Evolutionary conservation across 257 asterid genomes (phyloP), one percentile per base, ranked within the genome.

Genomic region (Capsicum pubescens): DNA sequence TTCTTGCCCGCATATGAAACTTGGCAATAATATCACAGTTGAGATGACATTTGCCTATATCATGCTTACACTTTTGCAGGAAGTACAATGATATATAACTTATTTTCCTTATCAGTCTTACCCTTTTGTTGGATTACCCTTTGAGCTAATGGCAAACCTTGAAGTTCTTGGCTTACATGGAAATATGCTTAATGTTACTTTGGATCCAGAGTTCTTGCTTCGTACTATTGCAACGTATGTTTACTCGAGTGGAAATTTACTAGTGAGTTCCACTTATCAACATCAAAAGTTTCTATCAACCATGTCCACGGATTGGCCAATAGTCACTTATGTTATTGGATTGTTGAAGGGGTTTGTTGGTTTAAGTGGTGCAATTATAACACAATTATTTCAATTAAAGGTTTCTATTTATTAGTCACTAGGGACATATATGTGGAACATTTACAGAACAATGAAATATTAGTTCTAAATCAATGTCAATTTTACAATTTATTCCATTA

Each of bases 101-200:
- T 77, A 54, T 77, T 54, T 52, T 3, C 64, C 15, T 7, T 77
- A 8, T 14, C 54, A 39, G 16, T 50, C 64, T 54, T 54, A 76
- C 63, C 7, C 0, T 0, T 42, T 50, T 13, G 48, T 52, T 76
- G 52, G 63, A 76, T 19, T 26, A 89, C 89, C 54, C 16, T 89
- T 97, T 84, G 98, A 91, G 89, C 83, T 90, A 84, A 90, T 97
- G 99, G 26, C 86, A 3, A 85, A 91, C 58, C 97, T 97, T 32
- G 92, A 93, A 82, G 88, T 88, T 83, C 91, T 95, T 3, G 98
- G 95, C 90, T 89, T 97, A 90, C 98, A 93, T 85, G 97, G 96
- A 6, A 97, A 97, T 86, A 90, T 85, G 98, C 90, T 97, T 44
- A 97, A 95, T 81, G 97, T 98, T 63, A 80, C 88, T 56, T 71